Conservation (phyloP, 2,329 filamentous ascomycete species). For the Microcyclospora tardicrescens region DNA sequence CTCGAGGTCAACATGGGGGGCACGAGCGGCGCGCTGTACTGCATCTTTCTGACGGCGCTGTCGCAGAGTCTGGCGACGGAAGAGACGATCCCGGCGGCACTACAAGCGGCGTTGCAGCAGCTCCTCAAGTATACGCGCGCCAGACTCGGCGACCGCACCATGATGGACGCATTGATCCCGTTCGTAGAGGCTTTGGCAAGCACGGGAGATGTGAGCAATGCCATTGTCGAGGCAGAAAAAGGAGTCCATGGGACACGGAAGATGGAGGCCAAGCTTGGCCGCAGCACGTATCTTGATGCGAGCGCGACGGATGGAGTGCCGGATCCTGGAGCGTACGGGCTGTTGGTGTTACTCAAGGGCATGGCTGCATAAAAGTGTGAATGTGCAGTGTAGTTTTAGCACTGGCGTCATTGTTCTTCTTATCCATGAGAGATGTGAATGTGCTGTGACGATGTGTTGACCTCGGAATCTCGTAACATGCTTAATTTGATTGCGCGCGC, state of each 20-base stretch:
- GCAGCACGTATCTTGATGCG: constrained; percentile 25
- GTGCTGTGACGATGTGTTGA: too few relatives aligned
- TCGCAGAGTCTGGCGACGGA: constrained; percentile 15
- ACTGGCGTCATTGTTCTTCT: too few relatives aligned
- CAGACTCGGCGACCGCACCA: constrained; percentile 22
- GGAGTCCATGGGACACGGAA: constrained; percentile 24
- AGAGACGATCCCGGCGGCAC: constrained; percentile 11
- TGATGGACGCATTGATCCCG: constrained; percentile 26
- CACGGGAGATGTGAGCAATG: constrained; percentile 11
- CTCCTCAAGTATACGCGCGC: constrained; percentile 23
- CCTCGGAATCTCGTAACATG: too few relatives aligned
- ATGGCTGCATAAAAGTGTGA: constrained; percentile 9
- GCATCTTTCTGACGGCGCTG: constrained; percentile 23
- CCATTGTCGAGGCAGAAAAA: constrained; percentile 14
- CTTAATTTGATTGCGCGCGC: too few relatives aligned
- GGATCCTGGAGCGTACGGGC: constrained; percentile 25
- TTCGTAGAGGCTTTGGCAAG: constrained; percentile 18
- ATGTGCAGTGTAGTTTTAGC: too few relatives aligned
- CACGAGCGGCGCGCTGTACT: constrained; percentile 24
- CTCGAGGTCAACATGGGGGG: constrained; percentile 26
- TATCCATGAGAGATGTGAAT: too few relatives aligned
- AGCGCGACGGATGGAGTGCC: constrained; percentile 24
- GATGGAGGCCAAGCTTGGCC: constrained; percentile 23
- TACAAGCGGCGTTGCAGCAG: constrained; percentile 16
- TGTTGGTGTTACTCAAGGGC: constrained; percentile 23